Evolutionary conservation across 1,284 basidiomycete genomes (phyloP), one percentile per base, ranked within the genome.

Genomic region (Malassezia japonica): DNA sequence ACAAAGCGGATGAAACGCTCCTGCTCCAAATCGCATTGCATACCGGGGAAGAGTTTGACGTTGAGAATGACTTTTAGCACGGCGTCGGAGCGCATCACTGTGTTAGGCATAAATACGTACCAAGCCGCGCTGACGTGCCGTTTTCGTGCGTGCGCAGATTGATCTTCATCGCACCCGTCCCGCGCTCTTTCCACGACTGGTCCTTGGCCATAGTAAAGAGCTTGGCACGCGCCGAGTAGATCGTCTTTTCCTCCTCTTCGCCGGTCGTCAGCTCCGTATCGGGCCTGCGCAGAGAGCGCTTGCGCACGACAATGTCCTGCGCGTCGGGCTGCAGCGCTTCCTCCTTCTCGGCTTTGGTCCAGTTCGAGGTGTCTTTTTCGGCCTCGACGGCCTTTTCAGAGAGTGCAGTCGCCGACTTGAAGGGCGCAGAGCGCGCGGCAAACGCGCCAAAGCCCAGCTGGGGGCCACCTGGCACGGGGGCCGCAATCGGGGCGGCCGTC

Each of bases 21-120:
- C 75, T 88, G 82, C 50, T 85, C 81, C 65, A 85, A 72, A 57
- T 79, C 78, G 73, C 83, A 85, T 45, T 79, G 79, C 86, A 92
- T 89, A 18, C 88, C 88, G 58, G 79, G 77, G 78, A 92, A 94
- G 40, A 95, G 77, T 29, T 83, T 80, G 33, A 86, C 82, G 65
- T 95, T 95, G 47, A 95, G 77, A 48, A 95, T 76, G 40, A 94
- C 75, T 0, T 86, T 79, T 65, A 86, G 82, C 9, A 92, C 87
- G 1, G 88, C 90, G 63, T 95, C 90, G 61, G 91, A 87, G 50
- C 90, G 82, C 89, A 95, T 94, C 32, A 95, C 90, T 90, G 59
- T 46, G 18, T 40, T n/a, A 9, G 34, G 20, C 13, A 40, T 24
- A 16, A 41, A 46, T 50, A 55, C 46, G 25, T 66, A 87, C 86